These are phyloP conservation scores for Aegilops sharonensis DNA, from an alignment of 176 grass and related monocot genomes.

Conservation along the genomic window DNA sequence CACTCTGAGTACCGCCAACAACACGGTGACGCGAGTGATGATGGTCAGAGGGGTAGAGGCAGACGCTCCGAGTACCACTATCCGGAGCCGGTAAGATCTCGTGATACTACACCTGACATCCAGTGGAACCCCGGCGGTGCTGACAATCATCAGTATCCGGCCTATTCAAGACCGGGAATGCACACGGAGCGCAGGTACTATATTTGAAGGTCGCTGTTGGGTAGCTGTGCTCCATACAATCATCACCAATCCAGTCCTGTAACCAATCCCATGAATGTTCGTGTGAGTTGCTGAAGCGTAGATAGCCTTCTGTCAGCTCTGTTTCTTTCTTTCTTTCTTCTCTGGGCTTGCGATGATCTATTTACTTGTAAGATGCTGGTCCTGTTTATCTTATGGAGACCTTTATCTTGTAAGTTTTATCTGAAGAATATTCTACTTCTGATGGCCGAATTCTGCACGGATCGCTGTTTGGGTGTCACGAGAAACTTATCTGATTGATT, in stretches of 20 bases:
- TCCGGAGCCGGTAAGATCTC: neutral
- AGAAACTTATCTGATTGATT: neutral
- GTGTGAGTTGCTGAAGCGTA: neutral
- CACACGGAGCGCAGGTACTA: slow-evolving; percentile 9
- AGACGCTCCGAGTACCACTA: neutral
- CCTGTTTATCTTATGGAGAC: neutral
- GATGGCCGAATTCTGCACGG: too few relatives aligned
- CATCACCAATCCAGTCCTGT: neutral
- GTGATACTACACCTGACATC: neutral
- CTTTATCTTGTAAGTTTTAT: neutral
- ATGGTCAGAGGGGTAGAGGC: neutral
- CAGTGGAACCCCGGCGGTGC: neutral
- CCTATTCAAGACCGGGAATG: neutral
- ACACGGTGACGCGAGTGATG: neutral
- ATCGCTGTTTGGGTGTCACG: neutral
- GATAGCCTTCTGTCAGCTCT: neutral
- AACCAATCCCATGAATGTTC: neutral
- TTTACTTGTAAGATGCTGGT: neutral
- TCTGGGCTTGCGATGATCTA: neutral
- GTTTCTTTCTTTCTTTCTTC: slow-evolving; percentile 11
- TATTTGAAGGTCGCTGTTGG: neutral
- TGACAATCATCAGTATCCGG: neutral
- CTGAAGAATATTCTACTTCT: neutral
- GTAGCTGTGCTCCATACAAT: neutral
- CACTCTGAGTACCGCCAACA: slow-evolving; percentile 17